These are phyloP conservation scores for Amanita inopinata DNA, from an alignment of 768 basidiomycete species.

Conservation along the genomic window DNA sequence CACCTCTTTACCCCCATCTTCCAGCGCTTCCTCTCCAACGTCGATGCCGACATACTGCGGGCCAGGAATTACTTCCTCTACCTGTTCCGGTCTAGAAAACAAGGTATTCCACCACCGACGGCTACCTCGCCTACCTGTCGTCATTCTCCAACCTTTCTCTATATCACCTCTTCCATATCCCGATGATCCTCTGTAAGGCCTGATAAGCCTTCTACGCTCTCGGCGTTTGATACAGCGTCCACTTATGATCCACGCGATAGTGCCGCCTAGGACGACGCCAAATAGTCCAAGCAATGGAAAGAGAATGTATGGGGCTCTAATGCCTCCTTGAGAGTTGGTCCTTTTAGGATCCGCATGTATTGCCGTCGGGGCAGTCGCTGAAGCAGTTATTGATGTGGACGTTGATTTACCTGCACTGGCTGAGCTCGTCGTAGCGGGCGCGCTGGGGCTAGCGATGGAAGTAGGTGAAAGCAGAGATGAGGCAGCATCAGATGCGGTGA, in stretches of 20 bases:
- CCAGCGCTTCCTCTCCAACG: constrained; percentile 9
- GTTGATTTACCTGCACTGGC: neutral
- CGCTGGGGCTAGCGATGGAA: neutral
- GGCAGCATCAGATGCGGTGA: neutral
- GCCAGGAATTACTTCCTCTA: constrained; percentile 16
- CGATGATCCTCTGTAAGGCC: constrained; percentile 5
- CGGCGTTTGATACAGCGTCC: constrained; percentile 22
- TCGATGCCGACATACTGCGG: constrained; percentile 14
- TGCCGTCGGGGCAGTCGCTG: neutral
- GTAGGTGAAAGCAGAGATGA: neutral
- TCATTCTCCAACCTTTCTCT: constrained; percentile 11
- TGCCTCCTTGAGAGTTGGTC: constrained; percentile 12
- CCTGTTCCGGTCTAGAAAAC: constrained; percentile 11
- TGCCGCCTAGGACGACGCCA: constrained; percentile 21
- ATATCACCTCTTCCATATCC: constrained; percentile 1
- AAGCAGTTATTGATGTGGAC: neutral
- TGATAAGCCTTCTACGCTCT: neutral
- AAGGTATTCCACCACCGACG: neutral
- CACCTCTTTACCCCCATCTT: constrained; percentile 7
- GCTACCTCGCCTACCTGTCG: neutral
- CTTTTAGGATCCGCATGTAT: constrained; percentile 3
- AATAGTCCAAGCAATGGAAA: constrained; percentile 23
- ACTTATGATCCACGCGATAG: constrained; percentile 26
- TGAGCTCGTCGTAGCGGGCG: neutral
- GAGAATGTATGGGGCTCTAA: constrained; percentile 18